Evolutionary conservation across 768 basidiomycete genomes (phyloP), one percentile per base, ranked within the genome.

Genomic region (Fomitopsis pulvina): DNA sequence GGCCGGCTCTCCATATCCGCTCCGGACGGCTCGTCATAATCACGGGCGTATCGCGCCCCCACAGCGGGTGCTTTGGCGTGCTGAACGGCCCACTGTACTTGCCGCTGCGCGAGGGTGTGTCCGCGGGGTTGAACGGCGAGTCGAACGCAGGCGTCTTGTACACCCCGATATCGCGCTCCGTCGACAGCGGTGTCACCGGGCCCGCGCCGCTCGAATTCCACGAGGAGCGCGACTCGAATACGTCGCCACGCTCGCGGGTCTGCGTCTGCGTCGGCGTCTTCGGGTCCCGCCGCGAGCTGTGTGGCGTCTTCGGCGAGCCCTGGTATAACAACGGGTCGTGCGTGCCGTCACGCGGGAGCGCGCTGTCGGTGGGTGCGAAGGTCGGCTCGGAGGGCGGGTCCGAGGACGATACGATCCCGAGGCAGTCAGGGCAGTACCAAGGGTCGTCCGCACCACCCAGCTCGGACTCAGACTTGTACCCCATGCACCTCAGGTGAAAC

Each of bases 401-500:
- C 9, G 68, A 66, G 2, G 71, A 71, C 10, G 70, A 71, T 22
- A 73, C 73, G 29, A 71, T 72, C 40, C 71, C 66, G 26, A 77
- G 61, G 57, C 89, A 81, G 51, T 71, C 68, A 45, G 70, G 63
- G 65, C 87, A 85, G 64, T 76, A 92, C 88, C 89, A 92, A 1
- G 80, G 80, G 57, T 89, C 87, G 57, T 89, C 85, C 60, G 87
- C 86, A 43, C 66, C 76, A 6, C 87, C 89, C 14, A 91, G 70
- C 45, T 88, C 81, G 10, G 74, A 66, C 28, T 79, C 74, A 56
- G 72, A 74, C 45, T 66, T 68, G 57, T 92, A 85, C 45, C 87
- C 88, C 30, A 92, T 81, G 64, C 89, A 92, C 39, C 78, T 68
- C 27, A 89, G 72, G 65, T 92, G 89, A 61, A 85, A 91, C 89